A percentile compares a stretch with the other conserved stretches of the same genome.
These are phyloP conservation scores for Tripterygium wilfordii DNA, from an alignment of 177 flowering plant genomes.

Conservation along the genomic window DNA sequence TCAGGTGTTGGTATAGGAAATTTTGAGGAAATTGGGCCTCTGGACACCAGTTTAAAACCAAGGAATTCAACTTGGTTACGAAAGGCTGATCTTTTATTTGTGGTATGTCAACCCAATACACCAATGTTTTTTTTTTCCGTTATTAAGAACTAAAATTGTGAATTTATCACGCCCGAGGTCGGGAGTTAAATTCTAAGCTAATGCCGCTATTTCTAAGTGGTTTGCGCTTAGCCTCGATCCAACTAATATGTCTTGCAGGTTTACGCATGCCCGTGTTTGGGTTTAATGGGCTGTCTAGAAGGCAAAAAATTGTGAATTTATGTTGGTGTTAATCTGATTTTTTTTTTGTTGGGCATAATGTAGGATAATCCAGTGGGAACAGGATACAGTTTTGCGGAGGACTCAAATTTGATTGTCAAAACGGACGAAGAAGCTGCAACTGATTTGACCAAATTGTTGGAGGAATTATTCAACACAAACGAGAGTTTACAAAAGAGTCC, in stretches of 20 bases:
- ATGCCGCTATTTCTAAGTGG: no score
- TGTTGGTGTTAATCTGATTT: no score
- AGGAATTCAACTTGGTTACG: slow-evolving; percentile 63
- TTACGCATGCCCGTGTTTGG: no score
- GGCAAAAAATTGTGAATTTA: no score
- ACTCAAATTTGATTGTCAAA: slow-evolving; percentile 43
- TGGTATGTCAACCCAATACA: slow-evolving; percentile 20
- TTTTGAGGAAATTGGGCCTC: slow-evolving; percentile 61
- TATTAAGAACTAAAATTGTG: no score
- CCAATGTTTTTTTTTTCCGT: no score
- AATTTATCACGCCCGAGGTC: no score
- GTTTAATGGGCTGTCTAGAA: no score
- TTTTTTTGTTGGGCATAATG: slow-evolving; percentile 3
- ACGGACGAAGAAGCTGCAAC: slow-evolving; percentile 74
- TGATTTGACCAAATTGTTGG: slow-evolving; percentile 65
- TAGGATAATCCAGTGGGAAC: slow-evolving; percentile 96
- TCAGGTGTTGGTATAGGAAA: slow-evolving; percentile 71
- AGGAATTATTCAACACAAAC: slow-evolving; percentile 47
- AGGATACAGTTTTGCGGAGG: slow-evolving; percentile 87
- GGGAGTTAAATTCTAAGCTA: no score
- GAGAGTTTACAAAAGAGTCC: slow-evolving; percentile 59
- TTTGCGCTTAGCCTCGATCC: no score
- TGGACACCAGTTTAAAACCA: slow-evolving; percentile 44
- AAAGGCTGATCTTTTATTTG: slow-evolving; percentile 56
- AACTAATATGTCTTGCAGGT: no score